Evolutionary conservation across 306 rosid genomes (phyloP).

Genomic region (Begonia masoniana): DNA sequence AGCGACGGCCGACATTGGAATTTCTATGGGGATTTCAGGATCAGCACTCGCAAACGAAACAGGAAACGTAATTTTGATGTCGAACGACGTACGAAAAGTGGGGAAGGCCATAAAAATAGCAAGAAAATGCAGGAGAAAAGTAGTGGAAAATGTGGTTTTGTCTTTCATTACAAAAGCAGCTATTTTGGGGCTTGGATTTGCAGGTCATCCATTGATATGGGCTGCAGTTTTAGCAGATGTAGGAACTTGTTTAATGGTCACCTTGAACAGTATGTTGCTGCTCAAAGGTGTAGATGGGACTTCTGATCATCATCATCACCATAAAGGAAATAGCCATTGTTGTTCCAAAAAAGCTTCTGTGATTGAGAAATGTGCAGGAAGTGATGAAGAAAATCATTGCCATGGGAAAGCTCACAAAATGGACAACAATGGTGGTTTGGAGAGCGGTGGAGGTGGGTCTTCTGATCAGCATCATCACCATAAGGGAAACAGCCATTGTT

Average conservation of each 20-base stretch:
- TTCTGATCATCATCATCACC: not conserved
- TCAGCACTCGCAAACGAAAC: slow-evolving; percentile 90
- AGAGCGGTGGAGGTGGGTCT: slow-evolving; percentile 10
- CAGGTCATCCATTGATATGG: slow-evolving; percentile 91
- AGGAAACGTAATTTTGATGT: slow-evolving; percentile 64
- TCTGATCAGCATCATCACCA: not conserved
- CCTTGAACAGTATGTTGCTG: slow-evolving; percentile 84
- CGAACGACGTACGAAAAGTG: slow-evolving; percentile 74
- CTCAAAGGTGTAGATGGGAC: slow-evolving; percentile 19
- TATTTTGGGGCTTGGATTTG: slow-evolving; percentile 58
- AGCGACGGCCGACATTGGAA: slow-evolving; percentile 83
- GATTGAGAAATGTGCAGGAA: slow-evolving; percentile 3
- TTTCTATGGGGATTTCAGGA: slow-evolving; percentile 97
- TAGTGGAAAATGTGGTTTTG: slow-evolving; percentile 46
- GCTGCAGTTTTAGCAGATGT: slow-evolving; percentile 99
- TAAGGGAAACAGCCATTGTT: not conserved
- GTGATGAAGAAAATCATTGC: slow-evolving; percentile 22
- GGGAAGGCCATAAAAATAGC: slow-evolving; percentile 76
- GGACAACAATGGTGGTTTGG: slow-evolving; percentile 16
- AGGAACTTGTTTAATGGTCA: slow-evolving; percentile 79
- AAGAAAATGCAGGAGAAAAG: slow-evolving; percentile 43
- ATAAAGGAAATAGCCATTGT: not conserved
- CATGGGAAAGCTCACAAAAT: slow-evolving; percentile 16
- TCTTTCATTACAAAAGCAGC: slow-evolving; percentile 48
- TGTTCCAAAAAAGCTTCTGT: not conserved